Conservation (phyloP, 192 early-diverging fungal species). For the Coemansia erecta region DNA sequence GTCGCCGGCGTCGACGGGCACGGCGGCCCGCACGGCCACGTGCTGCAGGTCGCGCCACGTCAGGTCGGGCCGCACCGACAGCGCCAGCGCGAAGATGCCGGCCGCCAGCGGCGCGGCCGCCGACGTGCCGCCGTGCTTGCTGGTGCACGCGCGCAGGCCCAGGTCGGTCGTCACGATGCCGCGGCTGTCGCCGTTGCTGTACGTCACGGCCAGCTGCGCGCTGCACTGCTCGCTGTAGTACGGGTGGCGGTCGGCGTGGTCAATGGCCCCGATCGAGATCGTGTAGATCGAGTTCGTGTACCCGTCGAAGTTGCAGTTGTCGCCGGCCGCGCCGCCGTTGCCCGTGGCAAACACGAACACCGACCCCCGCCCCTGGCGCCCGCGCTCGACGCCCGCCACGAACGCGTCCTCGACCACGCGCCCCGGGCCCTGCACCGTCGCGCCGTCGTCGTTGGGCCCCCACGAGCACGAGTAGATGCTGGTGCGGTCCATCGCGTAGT, state of each 20-base stretch:
- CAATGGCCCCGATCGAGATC: slow-evolving; percentile 87
- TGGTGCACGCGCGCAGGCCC: slow-evolving; percentile 71
- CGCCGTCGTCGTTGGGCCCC: slow-evolving; percentile 91
- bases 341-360: slow-evolving; percentile 95
- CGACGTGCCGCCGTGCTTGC: slow-evolving; percentile 86
- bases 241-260: slow-evolving; percentile 73
- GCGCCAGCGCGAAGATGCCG: slow-evolving; percentile 83
- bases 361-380: slow-evolving; percentile 79
- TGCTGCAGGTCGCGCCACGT: slow-evolving; percentile 94
- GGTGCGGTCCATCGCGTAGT: slow-evolving; percentile 83
- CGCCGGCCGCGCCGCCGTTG: slow-evolving; percentile 75
- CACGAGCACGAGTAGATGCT: slow-evolving; percentile 96
- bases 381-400: slow-evolving; percentile 78
- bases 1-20: slow-evolving; percentile 69
- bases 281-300: slow-evolving; percentile 97
- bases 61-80: slow-evolving; percentile 86
- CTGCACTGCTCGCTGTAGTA: slow-evolving; percentile 84
- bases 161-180: slow-evolving; percentile 90
- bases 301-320: slow-evolving; percentile 97
- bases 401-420: slow-evolving; percentile 81
- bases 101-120: slow-evolving; percentile 93
- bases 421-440: slow-evolving; percentile 79
- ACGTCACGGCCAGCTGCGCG: slow-evolving; percentile 85
- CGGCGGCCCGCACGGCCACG: slow-evolving; percentile 72
- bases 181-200: slow-evolving; percentile 74